phyloP scores from a whole-genome alignment of 106 monocot species.

The Allium cepa region DNA sequence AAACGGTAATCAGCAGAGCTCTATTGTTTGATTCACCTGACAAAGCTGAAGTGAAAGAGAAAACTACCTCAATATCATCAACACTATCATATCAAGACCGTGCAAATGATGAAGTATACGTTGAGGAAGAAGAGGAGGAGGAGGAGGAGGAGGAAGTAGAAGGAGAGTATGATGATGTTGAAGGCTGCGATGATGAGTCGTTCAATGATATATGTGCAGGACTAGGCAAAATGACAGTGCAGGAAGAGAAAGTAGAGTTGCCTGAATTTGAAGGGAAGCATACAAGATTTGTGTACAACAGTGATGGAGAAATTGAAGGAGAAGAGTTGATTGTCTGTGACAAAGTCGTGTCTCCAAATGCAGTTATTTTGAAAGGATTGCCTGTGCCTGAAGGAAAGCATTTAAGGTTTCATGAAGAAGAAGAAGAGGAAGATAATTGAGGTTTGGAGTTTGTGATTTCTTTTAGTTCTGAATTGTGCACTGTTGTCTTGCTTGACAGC shows the following conservation, averaged over 20 bases:
- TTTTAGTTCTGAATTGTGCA: not conserved
- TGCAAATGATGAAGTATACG: slow-evolving; percentile 28
- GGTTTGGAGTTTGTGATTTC: not conserved
- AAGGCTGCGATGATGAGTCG: slow-evolving; percentile 13
- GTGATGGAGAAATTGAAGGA: slow-evolving; percentile 55
- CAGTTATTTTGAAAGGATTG: slow-evolving; percentile 42
- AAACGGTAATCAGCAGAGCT: slow-evolving; percentile 53
- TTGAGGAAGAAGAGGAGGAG: slow-evolving; percentile 5
- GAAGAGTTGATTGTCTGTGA: slow-evolving; percentile 40
- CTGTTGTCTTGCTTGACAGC: slow-evolving; percentile 4
- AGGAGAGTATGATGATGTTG: not conserved
- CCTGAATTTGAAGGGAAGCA: slow-evolving; percentile 55
- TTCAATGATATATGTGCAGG: slow-evolving; percentile 56
- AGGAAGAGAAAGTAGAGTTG: slow-evolving; percentile 5
- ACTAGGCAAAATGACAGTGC: slow-evolving; percentile 38
- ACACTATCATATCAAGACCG: slow-evolving; percentile 41
- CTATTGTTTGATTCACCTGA: slow-evolving; percentile 74
- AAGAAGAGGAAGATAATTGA: slow-evolving; percentile 14
- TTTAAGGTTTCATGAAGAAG: slow-evolving; percentile 76
- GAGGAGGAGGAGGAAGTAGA: slow-evolving; percentile 14
- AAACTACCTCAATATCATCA: slow-evolving; percentile 14
- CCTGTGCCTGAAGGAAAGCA: slow-evolving; percentile 54
- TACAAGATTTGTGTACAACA: slow-evolving; percentile 58
- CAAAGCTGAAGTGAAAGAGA: slow-evolving; percentile 29
- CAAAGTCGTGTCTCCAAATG: not conserved